Evolutionary conservation across 148 eudicot species (phyloP), one percentile per base, ranked within the genome.

Genomic region (Cornus florida): DNA sequence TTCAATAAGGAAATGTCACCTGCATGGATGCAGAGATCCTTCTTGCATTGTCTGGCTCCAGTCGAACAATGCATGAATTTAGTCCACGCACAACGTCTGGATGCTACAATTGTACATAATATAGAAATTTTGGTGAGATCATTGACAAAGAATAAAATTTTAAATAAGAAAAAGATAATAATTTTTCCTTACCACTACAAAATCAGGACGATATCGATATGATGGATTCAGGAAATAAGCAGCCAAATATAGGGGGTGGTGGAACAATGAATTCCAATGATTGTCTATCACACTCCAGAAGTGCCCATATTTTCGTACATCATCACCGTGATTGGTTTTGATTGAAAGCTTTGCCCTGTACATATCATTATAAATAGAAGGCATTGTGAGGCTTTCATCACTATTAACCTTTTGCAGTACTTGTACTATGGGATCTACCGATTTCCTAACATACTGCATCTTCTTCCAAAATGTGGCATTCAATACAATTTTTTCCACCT

Each of bases 1-100:
- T 53, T 41, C 41, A 70, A 75, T 8, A 23, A 23, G 7, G 50
- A 73, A 72, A 19, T 17, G 43, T 81, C 22, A 92, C 98, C 95
- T 95, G 98, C 92, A 89, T 87, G 67, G 98, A 92, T 67, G 98
- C 98, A 72, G 93, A 88, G 80, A 95, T 87, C 85, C 91, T 90
- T 83, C 86, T 91, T 71, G 86, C 90, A 77, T 81, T 87, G 72
- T 92, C 95, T 69, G 90, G 88, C 77, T 93, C 95, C 76, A 95
- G 86, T 76, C 93, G 87, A 77, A 95, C 93, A 69, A 92, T 88
- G 86, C 98, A 95, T 75, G 92, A 92, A 87, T 95, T 95, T 67
- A 95, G 84, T 70, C 98, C 98, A 75, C 95, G 97, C 43, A 89
- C 88, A 81, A 95, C 94, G 75, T 95, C 98, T 5, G 97, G 92